Evolutionary conservation across 805 yeast genomes (phyloP), one percentile per base, ranked within the genome.

Genomic region (Jamesozyma jinghongensis): DNA sequence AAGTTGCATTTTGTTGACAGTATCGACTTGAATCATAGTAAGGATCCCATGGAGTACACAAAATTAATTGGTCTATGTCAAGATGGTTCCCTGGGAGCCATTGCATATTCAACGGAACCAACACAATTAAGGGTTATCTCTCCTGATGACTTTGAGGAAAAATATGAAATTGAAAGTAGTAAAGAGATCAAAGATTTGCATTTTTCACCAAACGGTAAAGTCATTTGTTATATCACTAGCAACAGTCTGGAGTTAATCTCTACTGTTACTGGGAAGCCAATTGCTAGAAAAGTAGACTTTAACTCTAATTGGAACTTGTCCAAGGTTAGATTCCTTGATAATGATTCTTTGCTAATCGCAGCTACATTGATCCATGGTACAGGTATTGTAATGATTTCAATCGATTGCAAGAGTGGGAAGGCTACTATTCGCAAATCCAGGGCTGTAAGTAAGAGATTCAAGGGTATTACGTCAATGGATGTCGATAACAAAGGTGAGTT

Each of bases 61-160:
- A 85, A 84, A 56, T 58, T 74, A 18, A 71, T 85, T 2, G 63
- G 69, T 30, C 57, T 83, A 19, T 67, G 87, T 0, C 62, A 66
- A 19, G 79, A 79, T 52, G 79, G 77, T 18, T 54, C 75, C 2
- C 62, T 75, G 11, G 83, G 84, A 5, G 83, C 80, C 3, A 66
- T 83, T 42, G 76, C 83, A 42, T 77, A 88, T 27, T 78, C 88
- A 1, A 68, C 70, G 20, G 66, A 68, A 11, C 88, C 90, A 1
- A 74, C 85, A 0, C 61, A 70, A 6, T 65, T 84, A 16, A 79
- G 75, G 54, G 63, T 81, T 16, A 71, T 85, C 46, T 74, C 79
- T 46, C 68, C 72, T 3, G 70, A 68, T 7, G 65, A 73, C 22
- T 62, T 85, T 42, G 75, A 71, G 34, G 71, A 73, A 41, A 69